phyloP scores from a whole-genome alignment of 129 eudicot genomes.

The Saposhnikovia divaricata region DNA sequence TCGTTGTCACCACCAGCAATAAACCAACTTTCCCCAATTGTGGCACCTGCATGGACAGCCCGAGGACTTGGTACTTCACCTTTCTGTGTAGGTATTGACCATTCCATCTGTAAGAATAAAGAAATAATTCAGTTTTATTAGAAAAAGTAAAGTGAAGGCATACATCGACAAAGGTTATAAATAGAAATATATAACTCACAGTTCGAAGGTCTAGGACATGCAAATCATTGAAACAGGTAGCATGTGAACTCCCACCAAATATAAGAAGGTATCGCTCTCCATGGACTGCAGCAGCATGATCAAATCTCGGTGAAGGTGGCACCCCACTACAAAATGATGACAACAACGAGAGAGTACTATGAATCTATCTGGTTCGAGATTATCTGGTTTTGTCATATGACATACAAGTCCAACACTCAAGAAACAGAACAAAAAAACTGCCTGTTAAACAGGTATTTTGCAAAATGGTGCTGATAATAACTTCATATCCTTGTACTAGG shows the following conservation, averaged over 20 bases:
- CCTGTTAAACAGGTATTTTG: background rate
- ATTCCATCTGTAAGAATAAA: constrained; percentile 65
- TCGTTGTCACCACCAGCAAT: constrained; percentile 94
- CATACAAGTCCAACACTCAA: background rate
- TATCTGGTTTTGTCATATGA: background rate
- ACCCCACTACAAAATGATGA: constrained; percentile 55
- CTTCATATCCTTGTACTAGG: background rate
- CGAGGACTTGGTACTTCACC: constrained; percentile 97
- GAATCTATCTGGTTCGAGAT: background rate
- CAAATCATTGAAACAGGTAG: constrained; percentile 94
- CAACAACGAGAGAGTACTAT: background rate
- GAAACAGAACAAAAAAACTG: background rate
- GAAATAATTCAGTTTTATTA: background rate
- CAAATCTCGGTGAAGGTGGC: constrained; percentile 97
- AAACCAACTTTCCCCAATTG: constrained; percentile 95
- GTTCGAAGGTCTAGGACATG: constrained; percentile 97
- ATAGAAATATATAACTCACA: constrained; percentile 35
- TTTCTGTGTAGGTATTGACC: constrained; percentile 96
- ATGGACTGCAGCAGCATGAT: constrained; percentile 99
- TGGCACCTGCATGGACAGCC: constrained; percentile 95
- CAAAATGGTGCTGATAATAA: background rate
- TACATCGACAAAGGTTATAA: background rate
- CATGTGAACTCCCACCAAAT: constrained; percentile 98
- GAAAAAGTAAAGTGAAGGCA: background rate
- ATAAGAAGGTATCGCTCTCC: constrained; percentile 95